These are phyloP conservation scores for Sedum album DNA, from an alignment of 164 flowering plant species.

Conservation along the genomic window DNA sequence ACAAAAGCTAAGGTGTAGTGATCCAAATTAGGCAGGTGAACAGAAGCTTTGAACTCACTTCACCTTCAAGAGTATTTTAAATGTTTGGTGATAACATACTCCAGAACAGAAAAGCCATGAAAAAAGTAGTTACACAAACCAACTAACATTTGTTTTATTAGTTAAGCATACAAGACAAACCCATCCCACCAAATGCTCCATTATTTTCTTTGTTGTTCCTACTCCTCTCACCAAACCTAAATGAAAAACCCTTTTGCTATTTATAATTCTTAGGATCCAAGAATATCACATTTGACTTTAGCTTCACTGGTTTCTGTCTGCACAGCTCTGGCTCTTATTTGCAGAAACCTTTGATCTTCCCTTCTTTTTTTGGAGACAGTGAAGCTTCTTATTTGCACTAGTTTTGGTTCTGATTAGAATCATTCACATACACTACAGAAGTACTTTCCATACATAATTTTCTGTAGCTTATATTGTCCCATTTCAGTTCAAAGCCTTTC, in stretches of 20 bases:
- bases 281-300: not conserved
- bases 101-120: not conserved
- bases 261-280: not conserved
- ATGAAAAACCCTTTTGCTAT: not conserved
- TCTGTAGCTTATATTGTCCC: not conserved
- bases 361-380: not conserved
- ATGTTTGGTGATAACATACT: not conserved
- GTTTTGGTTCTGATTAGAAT: too few relatives aligned
- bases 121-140: not conserved
- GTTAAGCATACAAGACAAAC: constrained; percentile 6
- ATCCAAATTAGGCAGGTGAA: not conserved
- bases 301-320: not conserved
- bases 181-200: constrained; percentile 4
- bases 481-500: not conserved
- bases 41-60: constrained; percentile 2
- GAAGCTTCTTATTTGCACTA: too few relatives aligned
- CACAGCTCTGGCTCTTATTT: not conserved
- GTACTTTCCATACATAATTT: too few relatives aligned
- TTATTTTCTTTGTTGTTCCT: not conserved
- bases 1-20: not conserved
- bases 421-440: too few relatives aligned
- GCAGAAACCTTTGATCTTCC: not conserved
- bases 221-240: constrained; percentile 2
- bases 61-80: not conserved
- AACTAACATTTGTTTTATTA: not conserved